Evolutionary conservation across 2,329 filamentous ascomycete species (phyloP), one percentile per base, ranked within the genome.

Genomic region (Lachnellula subtilissima): DNA sequence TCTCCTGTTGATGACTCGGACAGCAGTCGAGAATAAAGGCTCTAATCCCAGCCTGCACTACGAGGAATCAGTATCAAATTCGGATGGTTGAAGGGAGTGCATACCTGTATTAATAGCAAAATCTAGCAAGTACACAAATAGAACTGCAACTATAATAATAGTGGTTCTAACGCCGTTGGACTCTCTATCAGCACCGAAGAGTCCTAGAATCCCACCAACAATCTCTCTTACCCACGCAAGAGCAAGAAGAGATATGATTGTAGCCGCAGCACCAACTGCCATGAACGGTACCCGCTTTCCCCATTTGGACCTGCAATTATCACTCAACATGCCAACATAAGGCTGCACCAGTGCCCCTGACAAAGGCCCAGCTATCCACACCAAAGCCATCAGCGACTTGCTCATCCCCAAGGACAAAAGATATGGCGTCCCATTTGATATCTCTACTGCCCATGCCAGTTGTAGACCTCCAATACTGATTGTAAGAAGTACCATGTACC

Each of bases 1-100:
- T 80, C 72, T 69, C 66, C 74, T 97, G 93, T 71, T 97, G 93
- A 67, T 97, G 92, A 1, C 89, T 84, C 0, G 94, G 94, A 0
- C 90, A 89, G 67, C 91, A 93, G 69, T 97, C 93, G 23, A 97
- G 89, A 53, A 97, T 96, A 70, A 95, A 96, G 23, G 92, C 91
- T 62, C 92, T 83, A 67, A 97, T 89, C 4, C 86, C 89, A 49
- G 94, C 93, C 80, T 97, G 93, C 36, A 97, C 90, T 82, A 19
- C 35, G 52, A 52, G 11, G 28, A 35, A 23, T 67, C 55, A 67
- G 50, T 28, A 22, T 4, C n/a, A 23, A 5, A 19, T 39, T 3
- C 12, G 12, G 5, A 35, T 43, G n/a, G 11, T 48, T 37, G 8
- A n/a, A 7, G 3, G 12, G 9, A 8, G 51, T 57, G 72, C 78